These are phyloP conservation scores for Zygnema cylindricum DNA, from an alignment of 139 green algal genomes.

Conservation along the genomic window DNA sequence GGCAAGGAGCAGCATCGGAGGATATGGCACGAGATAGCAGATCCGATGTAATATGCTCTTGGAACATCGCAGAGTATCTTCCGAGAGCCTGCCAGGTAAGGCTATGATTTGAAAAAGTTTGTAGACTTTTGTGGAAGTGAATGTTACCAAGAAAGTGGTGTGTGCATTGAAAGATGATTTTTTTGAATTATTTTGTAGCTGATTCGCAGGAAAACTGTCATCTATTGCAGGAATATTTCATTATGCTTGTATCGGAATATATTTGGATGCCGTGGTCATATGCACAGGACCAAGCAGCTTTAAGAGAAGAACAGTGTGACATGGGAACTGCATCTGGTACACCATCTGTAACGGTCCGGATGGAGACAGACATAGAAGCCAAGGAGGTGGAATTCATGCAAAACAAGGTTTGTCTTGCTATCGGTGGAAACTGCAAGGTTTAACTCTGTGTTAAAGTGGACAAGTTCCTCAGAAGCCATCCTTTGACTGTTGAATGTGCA, in stretches of 20 bases:
- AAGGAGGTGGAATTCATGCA: conserved; percentile 19
- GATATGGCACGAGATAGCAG: conserved; percentile 4
- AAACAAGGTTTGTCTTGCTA: conserved; percentile 25
- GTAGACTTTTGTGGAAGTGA: too few species aligned
- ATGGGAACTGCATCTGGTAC: conserved; percentile 13
- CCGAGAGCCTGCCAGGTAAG: conserved; percentile 50
- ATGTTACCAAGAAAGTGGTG: too few species aligned
- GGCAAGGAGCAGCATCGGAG: conserved; percentile 12
- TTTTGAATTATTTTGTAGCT: too few species aligned
- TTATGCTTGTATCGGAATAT: conserved; percentile 81
- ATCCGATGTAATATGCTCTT: conserved; percentile 51
- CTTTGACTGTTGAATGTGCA: too few species aligned
- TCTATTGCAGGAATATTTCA: conserved; percentile 60
- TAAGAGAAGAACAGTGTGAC: not conserved
- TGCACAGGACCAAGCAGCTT: conserved; percentile 6
- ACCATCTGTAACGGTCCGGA: conserved; percentile 33
- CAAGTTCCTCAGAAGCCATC: too few species aligned
- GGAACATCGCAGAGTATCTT: conserved; percentile 66
- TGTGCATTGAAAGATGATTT: too few species aligned
- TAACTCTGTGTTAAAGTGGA: too few species aligned
- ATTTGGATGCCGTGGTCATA: conserved; percentile 85
- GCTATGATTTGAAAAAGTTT: too few species aligned
- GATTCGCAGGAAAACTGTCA: not conserved
- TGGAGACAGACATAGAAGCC: conserved; percentile 7
- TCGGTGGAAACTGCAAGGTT: too few species aligned